A percentile compares a stretch with the other conserved stretches of the same genome.
These are phyloP conservation scores for Pseudogymnoascus sp. DNA, from an alignment of 2,329 filamentous ascomycete genomes.

Conservation along the genomic window DNA sequence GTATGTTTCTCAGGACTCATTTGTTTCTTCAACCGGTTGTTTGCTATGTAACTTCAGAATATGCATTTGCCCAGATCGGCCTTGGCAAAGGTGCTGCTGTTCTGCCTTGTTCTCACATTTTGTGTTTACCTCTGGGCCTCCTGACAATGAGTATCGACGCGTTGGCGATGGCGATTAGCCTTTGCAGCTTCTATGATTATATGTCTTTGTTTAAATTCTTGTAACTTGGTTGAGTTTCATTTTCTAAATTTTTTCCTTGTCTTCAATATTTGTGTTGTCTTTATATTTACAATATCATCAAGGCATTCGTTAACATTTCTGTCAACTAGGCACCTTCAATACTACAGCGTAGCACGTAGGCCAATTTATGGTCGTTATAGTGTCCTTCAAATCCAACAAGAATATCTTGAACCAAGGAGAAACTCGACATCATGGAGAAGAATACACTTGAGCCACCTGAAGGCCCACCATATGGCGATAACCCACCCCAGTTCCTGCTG, in stretches of 20 bases:
- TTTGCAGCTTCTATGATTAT: background rate
- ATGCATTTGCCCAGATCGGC: background rate
- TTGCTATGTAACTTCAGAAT: background rate
- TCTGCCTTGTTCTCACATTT: background rate
- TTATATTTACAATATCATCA: background rate
- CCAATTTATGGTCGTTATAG: too few species aligned
- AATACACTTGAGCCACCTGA: background rate
- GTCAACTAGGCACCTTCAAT: background rate
- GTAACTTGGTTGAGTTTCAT: background rate
- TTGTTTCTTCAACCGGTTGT: background rate
- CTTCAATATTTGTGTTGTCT: background rate
- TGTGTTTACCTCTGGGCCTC: background rate
- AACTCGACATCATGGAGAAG: background rate
- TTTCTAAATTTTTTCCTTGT: background rate
- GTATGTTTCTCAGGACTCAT: background rate
- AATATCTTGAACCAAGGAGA: background rate
- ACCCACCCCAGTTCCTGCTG: background rate
- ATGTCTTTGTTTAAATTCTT: background rate
- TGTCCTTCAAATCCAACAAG: background rate
- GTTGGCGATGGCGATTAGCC: background rate
- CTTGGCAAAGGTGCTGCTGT: background rate
- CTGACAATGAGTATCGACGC: background rate
- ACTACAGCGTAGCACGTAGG: too few species aligned
- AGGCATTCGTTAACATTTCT: background rate
- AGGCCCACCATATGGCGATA: background rate